Percentiles rank a stretch among this genome's conserved stretches.
Evolutionary conservation across 345 rosid species (phyloP).

Genomic region (Syzygium jambos): DNA sequence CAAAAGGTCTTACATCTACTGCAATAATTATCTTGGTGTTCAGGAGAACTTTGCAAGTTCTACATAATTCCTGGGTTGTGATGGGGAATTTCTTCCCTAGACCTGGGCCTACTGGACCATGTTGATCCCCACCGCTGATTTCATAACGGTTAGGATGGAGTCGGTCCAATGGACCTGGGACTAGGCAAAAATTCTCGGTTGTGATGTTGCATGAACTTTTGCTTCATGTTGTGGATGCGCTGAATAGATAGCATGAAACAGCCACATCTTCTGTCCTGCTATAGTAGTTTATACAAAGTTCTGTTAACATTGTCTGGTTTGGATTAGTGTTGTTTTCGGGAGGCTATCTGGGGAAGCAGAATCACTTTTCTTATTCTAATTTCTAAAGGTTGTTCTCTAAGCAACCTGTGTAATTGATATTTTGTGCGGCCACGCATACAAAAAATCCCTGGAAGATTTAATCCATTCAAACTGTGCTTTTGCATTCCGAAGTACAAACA

Average conservation of each 20-base stretch:
- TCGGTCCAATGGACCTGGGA: background rate
- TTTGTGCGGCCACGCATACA: no score
- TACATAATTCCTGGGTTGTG: background rate
- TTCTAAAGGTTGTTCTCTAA: background rate
- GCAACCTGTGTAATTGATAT: background rate
- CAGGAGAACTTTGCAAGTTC: background rate
- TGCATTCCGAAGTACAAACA: background rate
- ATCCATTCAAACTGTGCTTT: no score
- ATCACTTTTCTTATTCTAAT: background rate
- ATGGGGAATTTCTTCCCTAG: background rate
- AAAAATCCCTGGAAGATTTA: background rate
- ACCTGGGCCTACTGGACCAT: fast-evolving
- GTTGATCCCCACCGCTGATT: background rate
- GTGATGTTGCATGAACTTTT: background rate
- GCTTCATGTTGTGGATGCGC: background rate
- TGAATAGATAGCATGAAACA: background rate
- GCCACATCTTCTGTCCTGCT: background rate
- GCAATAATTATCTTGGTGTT: slow-evolving; percentile 18
- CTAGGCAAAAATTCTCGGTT: background rate
- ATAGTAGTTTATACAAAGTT: no score
- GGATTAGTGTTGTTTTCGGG: no score
- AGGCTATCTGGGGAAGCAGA: background rate
- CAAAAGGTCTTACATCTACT: slow-evolving; percentile 30
- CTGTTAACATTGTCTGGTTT: background rate
- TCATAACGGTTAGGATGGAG: background rate